Evolutionary conservation across 345 rosid genomes (phyloP), one percentile per base, ranked within the genome.

Genomic region (Moricandia arvensis): DNA sequence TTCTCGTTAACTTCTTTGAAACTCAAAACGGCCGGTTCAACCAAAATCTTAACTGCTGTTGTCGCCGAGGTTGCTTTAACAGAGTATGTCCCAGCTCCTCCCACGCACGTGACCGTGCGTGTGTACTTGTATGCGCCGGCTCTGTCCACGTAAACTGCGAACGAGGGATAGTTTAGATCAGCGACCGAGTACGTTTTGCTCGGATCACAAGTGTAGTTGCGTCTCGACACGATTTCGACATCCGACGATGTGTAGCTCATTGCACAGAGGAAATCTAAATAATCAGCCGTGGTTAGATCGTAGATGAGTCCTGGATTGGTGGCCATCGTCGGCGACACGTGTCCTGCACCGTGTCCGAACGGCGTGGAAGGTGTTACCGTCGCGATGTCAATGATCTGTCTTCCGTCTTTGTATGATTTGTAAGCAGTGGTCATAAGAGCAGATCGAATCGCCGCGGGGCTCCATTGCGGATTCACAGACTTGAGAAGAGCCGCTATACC

Each of bases 141-240:
- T 16, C 69, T 24, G 49, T 83, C 88, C 12, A 83, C 79, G 66
- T 47, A 83, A 13, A 82, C 88, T 1, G 93, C 90, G 43, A 93
- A 90, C 4, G 97, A 87, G 11, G 98, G 98, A 71, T 93, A 93
- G 68, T 93, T 93, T 33, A 91, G 72, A 71, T 93, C 88, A 0
- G 71, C 51, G 7, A 88, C 66, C 54, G 84, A 86, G 59, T 82
- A 73, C 8, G 37, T 69, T 78, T 85, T 85, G 54, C 76, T 60
- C 18, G 87, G 45, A 55, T 89, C 87, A 60, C 91, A 86, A 0
- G 86, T 81, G 83, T 73, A 83, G 7, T 87, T 86, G 55, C 86
- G 68, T 74, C 82, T 84, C 8, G 88, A 82, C 0, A 84, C 77
- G 29, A 17, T 66, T 62, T 47, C 81, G 53, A 83, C 88, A 75